phyloP scores from a whole-genome alignment of 768 basidiomycete genomes.

The Rhizopogon salebrosus region DNA sequence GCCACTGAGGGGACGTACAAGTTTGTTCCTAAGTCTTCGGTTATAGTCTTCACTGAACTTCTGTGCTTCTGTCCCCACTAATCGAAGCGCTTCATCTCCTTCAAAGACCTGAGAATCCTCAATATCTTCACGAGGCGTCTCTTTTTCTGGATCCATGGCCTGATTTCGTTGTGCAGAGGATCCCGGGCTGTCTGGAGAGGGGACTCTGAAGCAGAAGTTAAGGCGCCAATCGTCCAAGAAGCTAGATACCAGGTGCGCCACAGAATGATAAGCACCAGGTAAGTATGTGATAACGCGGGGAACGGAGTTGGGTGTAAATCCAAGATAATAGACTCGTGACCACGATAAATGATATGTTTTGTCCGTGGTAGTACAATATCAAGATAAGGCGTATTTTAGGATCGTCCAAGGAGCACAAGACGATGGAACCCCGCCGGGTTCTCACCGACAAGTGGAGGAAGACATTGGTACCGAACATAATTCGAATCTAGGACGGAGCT shows the following conservation, averaged over 20 bases:
- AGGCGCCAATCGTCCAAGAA: neutral
- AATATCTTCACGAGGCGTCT: neutral
- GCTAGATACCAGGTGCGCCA: neutral
- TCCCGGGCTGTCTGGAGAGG: neutral
- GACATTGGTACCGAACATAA: neutral
- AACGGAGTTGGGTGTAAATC: neutral
- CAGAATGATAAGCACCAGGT: neutral
- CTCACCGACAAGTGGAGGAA: neutral
- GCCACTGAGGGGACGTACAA: constrained; percentile 33
- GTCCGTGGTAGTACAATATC: too few relatives aligned
- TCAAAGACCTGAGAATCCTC: neutral
- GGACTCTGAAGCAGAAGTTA: neutral
- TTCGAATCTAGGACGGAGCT: neutral
- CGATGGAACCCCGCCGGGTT: neutral
- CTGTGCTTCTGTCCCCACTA: constrained; percentile 46
- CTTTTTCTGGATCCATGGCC: neutral
- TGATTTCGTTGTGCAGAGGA: neutral
- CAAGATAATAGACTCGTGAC: neutral
- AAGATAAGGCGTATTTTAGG: constrained; percentile 1
- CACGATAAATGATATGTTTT: too few relatives aligned
- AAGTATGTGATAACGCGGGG: neutral
- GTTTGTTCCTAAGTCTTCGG: constrained; percentile 45
- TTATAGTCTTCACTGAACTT: constrained; percentile 61
- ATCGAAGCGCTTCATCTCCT: constrained; percentile 56
- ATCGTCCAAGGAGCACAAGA: neutral